Evolutionary conservation across 495 filamentous ascomycete genomes (phyloP), one percentile per base, ranked within the genome.

Genomic region (Xylaria nigripes): DNA sequence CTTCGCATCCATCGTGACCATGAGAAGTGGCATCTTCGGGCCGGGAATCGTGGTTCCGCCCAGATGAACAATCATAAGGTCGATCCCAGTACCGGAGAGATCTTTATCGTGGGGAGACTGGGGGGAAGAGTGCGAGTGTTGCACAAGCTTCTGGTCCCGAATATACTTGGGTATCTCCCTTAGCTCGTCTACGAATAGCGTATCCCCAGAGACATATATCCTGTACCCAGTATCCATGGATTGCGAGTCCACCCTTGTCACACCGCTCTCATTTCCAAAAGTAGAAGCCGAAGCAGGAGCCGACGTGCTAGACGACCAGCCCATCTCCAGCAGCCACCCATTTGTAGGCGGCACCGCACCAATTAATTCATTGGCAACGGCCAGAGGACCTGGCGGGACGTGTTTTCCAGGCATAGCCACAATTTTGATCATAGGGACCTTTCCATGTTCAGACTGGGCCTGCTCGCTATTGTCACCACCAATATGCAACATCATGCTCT

Each of bases 121-220:
- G 3, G 30, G 23, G 1, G 21, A 23, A n/a, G 30, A 24, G 7
- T 40, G n/a, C 0, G 27, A 43, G 6, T 29, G 19, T 48, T 40
- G 52, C n/a, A 21, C 9, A 16, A 27, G 9, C 60, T 67, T 62
- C 76, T 80, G 62, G n/a, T 68, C 61, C 10, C 47, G 42, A 16
- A 74, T 60, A 49, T 68, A 58, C 52, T 57, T 40, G 0, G 79
- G 79, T 49, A 89, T 86, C 54, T 80, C 72, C 22, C 75, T 66
- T 0, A 87, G 74, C 50, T 86, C 82, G 60, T 82, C 73, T 34
- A 83, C 72, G 46, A 85, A 68, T 6, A 88, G 67, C n/a, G 83
- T 88, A 67, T 89, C 84, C 40, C 84, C 85, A 0, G 83, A 81
- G 45, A 89, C 85, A 69, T 86, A 89, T 57, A 89, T 86, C 23